phyloP scores from a whole-genome alignment of 148 eudicot species.

The Drosera capensis region DNA sequence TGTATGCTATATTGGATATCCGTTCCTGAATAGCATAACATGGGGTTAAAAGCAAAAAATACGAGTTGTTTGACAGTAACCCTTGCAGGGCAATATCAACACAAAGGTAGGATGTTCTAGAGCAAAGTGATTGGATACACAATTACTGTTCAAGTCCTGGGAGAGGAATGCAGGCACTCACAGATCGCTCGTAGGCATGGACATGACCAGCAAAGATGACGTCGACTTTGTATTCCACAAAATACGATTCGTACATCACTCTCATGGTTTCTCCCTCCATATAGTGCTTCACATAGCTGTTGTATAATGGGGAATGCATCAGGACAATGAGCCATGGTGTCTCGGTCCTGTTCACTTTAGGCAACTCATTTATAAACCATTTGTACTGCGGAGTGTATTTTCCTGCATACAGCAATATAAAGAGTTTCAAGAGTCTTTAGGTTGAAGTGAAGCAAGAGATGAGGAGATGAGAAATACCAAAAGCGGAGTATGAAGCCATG shows the following conservation, averaged over 20 bases:
- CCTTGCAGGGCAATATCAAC: neutral
- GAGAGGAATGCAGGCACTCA: conserved; percentile 16
- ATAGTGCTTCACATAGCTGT: conserved; percentile 61
- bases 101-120: too few relatives aligned
- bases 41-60: too few relatives aligned
- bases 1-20: conserved; percentile 59
- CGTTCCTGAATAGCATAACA: conserved; percentile 40
- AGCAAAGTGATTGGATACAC: too few relatives aligned
- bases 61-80: too few relatives aligned
- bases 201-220: conserved; percentile 85
- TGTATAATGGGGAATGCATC: conserved; percentile 72
- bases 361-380: conserved; percentile 43
- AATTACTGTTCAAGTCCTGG: too few relatives aligned
- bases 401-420: conserved; percentile 18
- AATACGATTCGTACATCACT: conserved; percentile 64
- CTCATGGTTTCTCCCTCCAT: conserved; percentile 97
- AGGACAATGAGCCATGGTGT: conserved; percentile 87
- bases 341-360: conserved; percentile 70
- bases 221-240: conserved; percentile 73
- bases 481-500: conserved; percentile 80
- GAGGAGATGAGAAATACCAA: conserved; percentile 26
- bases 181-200: conserved; percentile 88
- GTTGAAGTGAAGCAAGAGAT: neutral
- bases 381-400: conserved; percentile 69
- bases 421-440: neutral